A percentile compares a stretch with the other conserved stretches of the same genome.
These are phyloP conservation scores for Phytophthora pistaciae DNA, from an alignment of 352 stramenopile species.

Conservation along the genomic window DNA sequence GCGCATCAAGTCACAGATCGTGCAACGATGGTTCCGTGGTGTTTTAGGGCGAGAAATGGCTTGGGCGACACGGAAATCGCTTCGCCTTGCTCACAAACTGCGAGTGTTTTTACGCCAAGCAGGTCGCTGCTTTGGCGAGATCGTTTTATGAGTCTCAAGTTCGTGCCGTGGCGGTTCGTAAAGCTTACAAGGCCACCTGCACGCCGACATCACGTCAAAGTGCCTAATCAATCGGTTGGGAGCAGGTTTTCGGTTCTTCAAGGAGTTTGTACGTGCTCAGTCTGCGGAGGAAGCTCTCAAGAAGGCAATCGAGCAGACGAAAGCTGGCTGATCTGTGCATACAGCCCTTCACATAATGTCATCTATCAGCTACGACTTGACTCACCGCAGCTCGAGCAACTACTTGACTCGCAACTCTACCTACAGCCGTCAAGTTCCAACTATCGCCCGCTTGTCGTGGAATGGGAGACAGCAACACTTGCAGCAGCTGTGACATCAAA, in stretches of 20 bases:
- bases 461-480: no score
- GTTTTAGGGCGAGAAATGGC: conserved; percentile 45
- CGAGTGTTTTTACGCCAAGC: conserved; percentile 38
- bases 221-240: no score
- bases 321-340: conserved; percentile 72
- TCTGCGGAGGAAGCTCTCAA: conserved; percentile 37
- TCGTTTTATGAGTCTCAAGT: conserved; percentile 47
- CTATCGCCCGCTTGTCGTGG: no score
- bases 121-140: conserved; percentile 35
- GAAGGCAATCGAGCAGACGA: conserved; percentile 14
- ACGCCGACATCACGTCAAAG: conserved; percentile 46
- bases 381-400: conserved; percentile 52
- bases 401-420: conserved; percentile 25
- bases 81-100: conserved; percentile 42
- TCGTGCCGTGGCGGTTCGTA: conserved; percentile 36
- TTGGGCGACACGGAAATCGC: conserved; percentile 30
- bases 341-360: conserved; percentile 64
- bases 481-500: no score
- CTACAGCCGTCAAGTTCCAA: no score
- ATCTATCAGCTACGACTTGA: conserved; percentile 66
- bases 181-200: conserved; percentile 40
- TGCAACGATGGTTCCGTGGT: conserved; percentile 76
- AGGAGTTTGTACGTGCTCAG: conserved; percentile 62
- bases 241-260: no score
- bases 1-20: conserved; percentile 46